phyloP scores from a whole-genome alignment of 169 alveolate genomes.

The Plasmodium coatneyi region DNA sequence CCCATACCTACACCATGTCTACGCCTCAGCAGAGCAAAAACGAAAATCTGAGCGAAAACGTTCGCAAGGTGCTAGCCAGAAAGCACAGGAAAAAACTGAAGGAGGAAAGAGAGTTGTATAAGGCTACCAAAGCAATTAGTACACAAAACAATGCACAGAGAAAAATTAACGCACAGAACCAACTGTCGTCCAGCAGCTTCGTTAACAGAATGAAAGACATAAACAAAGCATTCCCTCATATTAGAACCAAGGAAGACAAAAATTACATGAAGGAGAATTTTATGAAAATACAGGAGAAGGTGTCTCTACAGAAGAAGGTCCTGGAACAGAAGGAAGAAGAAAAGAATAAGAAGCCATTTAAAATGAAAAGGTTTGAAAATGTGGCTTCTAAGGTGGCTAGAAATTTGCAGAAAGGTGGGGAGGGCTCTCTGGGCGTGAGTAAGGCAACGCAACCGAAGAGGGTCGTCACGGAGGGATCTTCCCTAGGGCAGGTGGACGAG shows the following conservation, averaged over 20 bases:
- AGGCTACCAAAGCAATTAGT: slow-evolving; percentile 40
- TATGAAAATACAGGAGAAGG: slow-evolving; percentile 20
- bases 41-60: slow-evolving; percentile 45
- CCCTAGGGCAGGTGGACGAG: neutral
- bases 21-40: slow-evolving; percentile 7
- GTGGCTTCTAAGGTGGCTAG: slow-evolving; percentile 44
- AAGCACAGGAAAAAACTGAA: slow-evolving; percentile 44
- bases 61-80: slow-evolving; percentile 27
- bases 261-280: slow-evolving; percentile 67
- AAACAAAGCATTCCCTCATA: slow-evolving; percentile 45
- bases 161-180: slow-evolving; percentile 58
- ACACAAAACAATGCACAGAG: slow-evolving; percentile 31
- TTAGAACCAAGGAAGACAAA: slow-evolving; percentile 30
- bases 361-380: slow-evolving; percentile 41
- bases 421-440: neutral
- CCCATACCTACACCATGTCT: neutral
- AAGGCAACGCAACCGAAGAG: neutral
- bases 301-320: slow-evolving; percentile 22
- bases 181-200: slow-evolving; percentile 28
- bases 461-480: neutral
- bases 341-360: slow-evolving; percentile 44
- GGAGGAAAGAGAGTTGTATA: slow-evolving; percentile 46
- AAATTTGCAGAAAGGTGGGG: neutral
- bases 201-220: slow-evolving; percentile 40
- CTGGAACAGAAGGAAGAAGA: slow-evolving; percentile 31